These are phyloP conservation scores for Lithospermum erythrorhizon DNA, from an alignment of 257 asterid species.

Conservation along the genomic window DNA sequence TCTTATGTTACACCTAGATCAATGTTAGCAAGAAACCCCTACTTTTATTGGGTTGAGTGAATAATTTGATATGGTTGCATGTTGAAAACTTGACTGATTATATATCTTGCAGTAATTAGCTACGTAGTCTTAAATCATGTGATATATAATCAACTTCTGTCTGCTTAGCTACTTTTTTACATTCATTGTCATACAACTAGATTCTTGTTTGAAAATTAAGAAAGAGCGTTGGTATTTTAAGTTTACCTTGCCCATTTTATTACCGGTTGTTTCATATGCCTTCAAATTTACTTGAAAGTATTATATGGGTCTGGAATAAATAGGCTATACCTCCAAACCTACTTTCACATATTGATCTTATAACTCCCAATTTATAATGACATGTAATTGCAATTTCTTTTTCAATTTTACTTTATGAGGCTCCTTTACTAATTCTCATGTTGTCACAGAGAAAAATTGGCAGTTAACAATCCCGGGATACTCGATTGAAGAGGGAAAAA, in stretches of 20 bases:
- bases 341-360: no score
- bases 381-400: neutral
- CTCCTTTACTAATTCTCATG: constrained; percentile 17
- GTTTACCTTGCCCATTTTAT: no score
- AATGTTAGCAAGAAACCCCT: neutral
- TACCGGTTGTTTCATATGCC: neutral
- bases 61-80: neutral
- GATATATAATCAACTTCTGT: no score
- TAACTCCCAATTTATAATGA: neutral
- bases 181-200: no score
- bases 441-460: constrained; percentile 82
- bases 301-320: neutral
- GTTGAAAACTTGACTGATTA: neutral
- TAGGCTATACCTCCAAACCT: no score
- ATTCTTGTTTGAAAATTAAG: no score
- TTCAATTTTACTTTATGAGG: neutral
- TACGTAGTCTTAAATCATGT: neutral
- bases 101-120: no score
- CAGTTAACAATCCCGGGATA: constrained; percentile 74
- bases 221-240: no score
- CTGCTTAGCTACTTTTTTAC: no score
- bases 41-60: neutral
- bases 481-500: constrained; percentile 66
- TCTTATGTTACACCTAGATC: neutral
- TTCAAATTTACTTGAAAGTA: neutral